These are phyloP conservation scores for Apium graveolens DNA, from an alignment of 129 eudicot species.

Conservation along the genomic window DNA sequence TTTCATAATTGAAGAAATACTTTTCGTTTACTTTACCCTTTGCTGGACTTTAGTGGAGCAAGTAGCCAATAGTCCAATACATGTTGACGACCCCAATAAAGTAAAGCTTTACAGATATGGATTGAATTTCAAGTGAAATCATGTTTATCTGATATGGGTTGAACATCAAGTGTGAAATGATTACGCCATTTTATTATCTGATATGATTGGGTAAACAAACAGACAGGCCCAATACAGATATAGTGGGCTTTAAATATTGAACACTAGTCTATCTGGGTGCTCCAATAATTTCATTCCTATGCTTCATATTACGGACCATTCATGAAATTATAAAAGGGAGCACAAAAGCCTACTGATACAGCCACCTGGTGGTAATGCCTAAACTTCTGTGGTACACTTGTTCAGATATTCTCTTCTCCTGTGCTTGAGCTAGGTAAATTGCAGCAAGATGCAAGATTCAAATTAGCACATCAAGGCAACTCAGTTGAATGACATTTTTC, in stretches of 20 bases:
- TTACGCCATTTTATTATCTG: neutral
- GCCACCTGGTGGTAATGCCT: neutral
- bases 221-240: neutral
- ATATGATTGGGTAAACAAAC: neutral
- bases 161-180: neutral
- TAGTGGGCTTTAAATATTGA: neutral
- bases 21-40: neutral
- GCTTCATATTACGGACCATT: neutral
- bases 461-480: neutral
- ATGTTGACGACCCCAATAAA: neutral
- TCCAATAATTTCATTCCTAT: neutral
- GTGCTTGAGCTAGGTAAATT: neutral
- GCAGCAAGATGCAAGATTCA: neutral
- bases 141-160: too few relatives aligned
- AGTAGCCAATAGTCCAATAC: neutral
- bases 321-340: neutral
- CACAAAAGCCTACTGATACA: neutral
- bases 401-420: neutral
- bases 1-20: neutral
- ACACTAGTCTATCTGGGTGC: neutral
- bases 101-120: neutral
- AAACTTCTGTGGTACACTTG: neutral
- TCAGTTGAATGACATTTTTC: neutral
- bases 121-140: neutral
- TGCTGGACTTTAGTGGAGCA: slow-evolving; percentile 2